These are phyloP conservation scores for Manihot esculenta DNA, from an alignment of 441 rosid species.

Conservation along the genomic window DNA sequence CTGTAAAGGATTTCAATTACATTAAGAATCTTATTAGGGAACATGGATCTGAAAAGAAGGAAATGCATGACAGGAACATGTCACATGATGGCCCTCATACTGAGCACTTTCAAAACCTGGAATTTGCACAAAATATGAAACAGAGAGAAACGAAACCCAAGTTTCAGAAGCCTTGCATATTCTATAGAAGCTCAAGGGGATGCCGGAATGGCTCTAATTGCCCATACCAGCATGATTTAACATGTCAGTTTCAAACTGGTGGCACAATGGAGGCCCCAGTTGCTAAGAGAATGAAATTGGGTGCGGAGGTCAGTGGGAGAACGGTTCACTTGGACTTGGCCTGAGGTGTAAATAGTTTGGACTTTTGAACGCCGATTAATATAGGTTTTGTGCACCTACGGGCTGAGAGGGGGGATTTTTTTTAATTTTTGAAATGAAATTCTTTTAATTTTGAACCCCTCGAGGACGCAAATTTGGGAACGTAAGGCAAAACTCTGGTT, in stretches of 20 bases:
- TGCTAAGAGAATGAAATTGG: slow-evolving; percentile 53
- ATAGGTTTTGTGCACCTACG: background rate
- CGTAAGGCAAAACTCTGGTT: no score
- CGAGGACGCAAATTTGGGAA: no score
- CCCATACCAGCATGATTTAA: slow-evolving; percentile 39
- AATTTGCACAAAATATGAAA: slow-evolving; percentile 22
- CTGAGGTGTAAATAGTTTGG: background rate
- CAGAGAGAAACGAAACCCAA: slow-evolving; percentile 22
- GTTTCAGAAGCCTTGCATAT: slow-evolving; percentile 45
- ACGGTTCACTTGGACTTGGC: background rate
- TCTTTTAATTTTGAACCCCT: background rate
- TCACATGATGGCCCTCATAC: slow-evolving; percentile 21
- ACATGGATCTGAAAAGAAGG: slow-evolving; percentile 53
- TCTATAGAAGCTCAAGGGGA: slow-evolving; percentile 44
- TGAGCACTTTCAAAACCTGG: slow-evolving; percentile 25
- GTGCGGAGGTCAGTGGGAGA: slow-evolving; percentile 26
- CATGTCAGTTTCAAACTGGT: slow-evolving; percentile 30
- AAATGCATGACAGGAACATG: slow-evolving; percentile 22
- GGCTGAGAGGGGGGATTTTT: background rate
- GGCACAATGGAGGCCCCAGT: slow-evolving; percentile 26
- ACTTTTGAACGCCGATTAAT: background rate
- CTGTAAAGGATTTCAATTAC: slow-evolving; percentile 43
- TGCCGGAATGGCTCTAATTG: slow-evolving; percentile 55
- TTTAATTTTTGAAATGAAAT: background rate
- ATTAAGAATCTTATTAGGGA: slow-evolving; percentile 61